Base-by-base conservation (phyloP, 768 basidiomycete species). In the Gelatoporia subvermispora region DNA sequence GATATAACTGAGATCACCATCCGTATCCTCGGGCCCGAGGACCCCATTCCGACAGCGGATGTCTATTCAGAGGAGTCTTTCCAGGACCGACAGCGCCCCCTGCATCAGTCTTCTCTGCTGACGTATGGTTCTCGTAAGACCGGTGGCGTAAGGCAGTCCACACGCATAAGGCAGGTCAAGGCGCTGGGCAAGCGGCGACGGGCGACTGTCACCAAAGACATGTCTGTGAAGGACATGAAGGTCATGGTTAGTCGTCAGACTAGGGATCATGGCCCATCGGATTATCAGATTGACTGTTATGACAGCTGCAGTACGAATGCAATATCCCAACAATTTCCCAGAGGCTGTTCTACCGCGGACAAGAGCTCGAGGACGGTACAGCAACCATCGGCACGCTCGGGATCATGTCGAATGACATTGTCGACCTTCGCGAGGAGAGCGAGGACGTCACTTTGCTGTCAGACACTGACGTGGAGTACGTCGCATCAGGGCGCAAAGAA, bases 181-280 rank as follows among this genome's bases (percentile, higher is more conserved):
- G 74, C 78, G 47, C 61, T 69, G 22, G 76, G 72, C 8, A 76
- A 77, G 56, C 67, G 70, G 53, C 73, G 72, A 49, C 76, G 66
- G 54, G 60, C 88, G 42, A 73, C 68, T 10, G 74, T 92, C 39
- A 69, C 71, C 38, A 90, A 87, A 63, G 61, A 66, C 24, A 88
- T 78, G 53, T 82, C 84, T 0, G 75, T 93, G 43, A 89, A 84
- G 62, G 88, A 91, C 15, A 78, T 92, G 57, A 91, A 90, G 65
- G 60, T 87, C 47, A 73, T 78, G 72, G 85, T 88, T 49, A 50
- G 78, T 65, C n/a, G 23, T 17, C 25, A 13, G 23, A 28, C n/a
- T 36, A 16, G 16, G 20, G 21, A 3, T 31, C n/a, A n/a, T n/a
- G n/a, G 28, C 28, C 13, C 13, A 31, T 31, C 28, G 28, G 28